Conservation (phyloP, 2,329 filamentous ascomycete species). For the Aciculosporium take region DNA sequence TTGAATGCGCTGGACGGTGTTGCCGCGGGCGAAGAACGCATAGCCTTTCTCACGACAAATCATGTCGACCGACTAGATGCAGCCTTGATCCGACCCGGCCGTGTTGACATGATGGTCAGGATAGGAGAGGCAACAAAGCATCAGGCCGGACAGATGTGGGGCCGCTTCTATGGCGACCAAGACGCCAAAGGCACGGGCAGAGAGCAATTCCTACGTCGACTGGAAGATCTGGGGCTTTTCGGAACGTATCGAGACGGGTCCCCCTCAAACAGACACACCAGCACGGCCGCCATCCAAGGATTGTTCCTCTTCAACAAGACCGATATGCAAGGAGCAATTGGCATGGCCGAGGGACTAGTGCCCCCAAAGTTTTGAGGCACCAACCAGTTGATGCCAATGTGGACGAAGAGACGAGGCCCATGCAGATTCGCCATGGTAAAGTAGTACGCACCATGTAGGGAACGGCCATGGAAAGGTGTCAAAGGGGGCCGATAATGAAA, state of each 20-base stretch:
- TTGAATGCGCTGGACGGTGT: constrained; percentile 79
- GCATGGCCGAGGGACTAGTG: constrained; percentile 58
- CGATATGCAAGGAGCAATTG: constrained; percentile 73
- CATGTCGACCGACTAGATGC: constrained; percentile 81
- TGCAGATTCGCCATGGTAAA: not conserved
- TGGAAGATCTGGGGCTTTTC: constrained; percentile 58
- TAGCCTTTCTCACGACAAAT: constrained; percentile 90
- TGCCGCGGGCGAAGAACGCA: constrained; percentile 85
- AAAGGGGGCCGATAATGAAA: too few species aligned
- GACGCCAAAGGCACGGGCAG: constrained; percentile 50
- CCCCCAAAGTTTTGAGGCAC: constrained; percentile 39
- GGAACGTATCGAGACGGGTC: constrained; percentile 36
- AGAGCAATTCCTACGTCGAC: constrained; percentile 53
- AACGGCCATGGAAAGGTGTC: too few species aligned
- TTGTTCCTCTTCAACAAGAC: constrained; percentile 93
- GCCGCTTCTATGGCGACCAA: constrained; percentile 81
- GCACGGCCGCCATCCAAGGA: constrained; percentile 84
- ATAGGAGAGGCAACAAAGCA: constrained; percentile 77
- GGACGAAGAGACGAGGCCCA: not conserved
- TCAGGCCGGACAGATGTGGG: constrained; percentile 81
- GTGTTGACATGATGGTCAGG: constrained; percentile 84
- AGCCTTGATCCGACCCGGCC: constrained; percentile 76
- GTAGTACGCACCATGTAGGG: too few species aligned
- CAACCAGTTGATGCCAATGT: constrained; percentile 12
- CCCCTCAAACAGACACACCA: constrained; percentile 43